Conservation (phyloP, 495 filamentous ascomycete genomes). For the Polyplosphaeria fusca region DNA sequence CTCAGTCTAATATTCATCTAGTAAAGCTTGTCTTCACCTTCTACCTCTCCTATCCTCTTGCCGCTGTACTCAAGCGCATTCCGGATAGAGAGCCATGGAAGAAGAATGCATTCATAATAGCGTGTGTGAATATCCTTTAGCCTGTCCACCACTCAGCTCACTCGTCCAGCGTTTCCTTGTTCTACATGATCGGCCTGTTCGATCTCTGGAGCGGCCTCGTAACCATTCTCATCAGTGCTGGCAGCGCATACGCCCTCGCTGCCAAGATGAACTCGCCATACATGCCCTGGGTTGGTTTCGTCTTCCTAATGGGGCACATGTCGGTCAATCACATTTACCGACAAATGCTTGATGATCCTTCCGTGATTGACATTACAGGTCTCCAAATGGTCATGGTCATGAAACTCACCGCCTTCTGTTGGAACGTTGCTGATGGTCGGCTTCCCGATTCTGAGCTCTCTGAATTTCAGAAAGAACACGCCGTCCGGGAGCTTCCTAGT, state of each 20-base stretch:
- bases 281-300: constrained; percentile 97
- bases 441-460: constrained; percentile 74
- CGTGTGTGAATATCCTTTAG: constrained; percentile 45
- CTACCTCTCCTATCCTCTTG: constrained; percentile 88
- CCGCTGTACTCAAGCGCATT: constrained; percentile 82
- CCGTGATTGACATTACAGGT: constrained; percentile 70
- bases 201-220: constrained; percentile 84
- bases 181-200: constrained; percentile 93
- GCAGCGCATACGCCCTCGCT: constrained; percentile 78
- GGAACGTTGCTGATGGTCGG: constrained; percentile 91
- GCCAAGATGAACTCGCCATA: constrained; percentile 81
- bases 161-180: constrained; percentile 61
- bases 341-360: constrained; percentile 62
- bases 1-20: constrained; percentile 42
- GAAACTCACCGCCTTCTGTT: constrained; percentile 97
- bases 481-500: constrained; percentile 66
- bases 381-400: constrained; percentile 98
- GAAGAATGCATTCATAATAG: constrained; percentile 87
- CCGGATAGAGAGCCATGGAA: constrained; percentile 79
- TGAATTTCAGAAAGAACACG: constrained; percentile 80
- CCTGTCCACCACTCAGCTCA: background rate
- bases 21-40: constrained; percentile 93
- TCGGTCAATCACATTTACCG: constrained; percentile 82
- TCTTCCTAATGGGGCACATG: constrained; percentile 95
- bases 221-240: constrained; percentile 74